Conservation (phyloP, 352 stramenopile species). For the Phytophthora cryptogea region DNA sequence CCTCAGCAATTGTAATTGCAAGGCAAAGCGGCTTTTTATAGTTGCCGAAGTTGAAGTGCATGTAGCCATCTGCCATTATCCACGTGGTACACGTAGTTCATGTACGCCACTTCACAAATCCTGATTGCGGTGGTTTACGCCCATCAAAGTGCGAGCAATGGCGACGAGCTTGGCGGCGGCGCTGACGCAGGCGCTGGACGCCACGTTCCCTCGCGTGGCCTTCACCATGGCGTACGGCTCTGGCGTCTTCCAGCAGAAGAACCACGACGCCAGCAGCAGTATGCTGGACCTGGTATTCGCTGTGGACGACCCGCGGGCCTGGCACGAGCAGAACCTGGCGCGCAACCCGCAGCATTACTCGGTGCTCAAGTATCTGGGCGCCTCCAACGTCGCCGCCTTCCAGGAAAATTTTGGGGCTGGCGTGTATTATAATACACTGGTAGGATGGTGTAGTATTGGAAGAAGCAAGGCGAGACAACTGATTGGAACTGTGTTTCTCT, state of each 20-base stretch:
- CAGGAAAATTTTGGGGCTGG: slow-evolving; percentile 82
- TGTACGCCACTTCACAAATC: background rate
- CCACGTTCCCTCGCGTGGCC: slow-evolving; percentile 68
- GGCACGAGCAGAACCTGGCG: slow-evolving; percentile 82
- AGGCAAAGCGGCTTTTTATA: slow-evolving; percentile 10
- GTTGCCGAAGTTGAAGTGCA: slow-evolving; percentile 14
- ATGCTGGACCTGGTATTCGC: slow-evolving; percentile 92
- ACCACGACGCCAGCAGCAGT: slow-evolving; percentile 74
- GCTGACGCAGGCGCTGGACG: slow-evolving; percentile 57
- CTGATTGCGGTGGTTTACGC: slow-evolving; percentile 7
- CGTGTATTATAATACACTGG: slow-evolving; percentile 88
- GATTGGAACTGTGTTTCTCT: background rate
- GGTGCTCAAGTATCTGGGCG: slow-evolving; percentile 71
- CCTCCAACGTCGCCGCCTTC: slow-evolving; percentile 54
- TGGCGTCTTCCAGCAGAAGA: slow-evolving; percentile 76
- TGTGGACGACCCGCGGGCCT: slow-evolving; percentile 77
- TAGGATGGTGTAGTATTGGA: slow-evolving; percentile 11
- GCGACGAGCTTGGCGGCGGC: slow-evolving; percentile 31
- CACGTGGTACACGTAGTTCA: background rate
- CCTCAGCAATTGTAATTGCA: slow-evolving; percentile 4
- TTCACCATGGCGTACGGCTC: slow-evolving; percentile 89
- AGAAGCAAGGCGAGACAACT: background rate
- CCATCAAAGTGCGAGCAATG: slow-evolving; percentile 23
- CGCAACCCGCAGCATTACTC: slow-evolving; percentile 85
- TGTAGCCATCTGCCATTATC: background rate